Percentiles rank a stretch among this genome's conserved stretches.
phyloP scores from a whole-genome alignment of 495 filamentous ascomycete genomes.

The Trichoderma orchidacearum region DNA sequence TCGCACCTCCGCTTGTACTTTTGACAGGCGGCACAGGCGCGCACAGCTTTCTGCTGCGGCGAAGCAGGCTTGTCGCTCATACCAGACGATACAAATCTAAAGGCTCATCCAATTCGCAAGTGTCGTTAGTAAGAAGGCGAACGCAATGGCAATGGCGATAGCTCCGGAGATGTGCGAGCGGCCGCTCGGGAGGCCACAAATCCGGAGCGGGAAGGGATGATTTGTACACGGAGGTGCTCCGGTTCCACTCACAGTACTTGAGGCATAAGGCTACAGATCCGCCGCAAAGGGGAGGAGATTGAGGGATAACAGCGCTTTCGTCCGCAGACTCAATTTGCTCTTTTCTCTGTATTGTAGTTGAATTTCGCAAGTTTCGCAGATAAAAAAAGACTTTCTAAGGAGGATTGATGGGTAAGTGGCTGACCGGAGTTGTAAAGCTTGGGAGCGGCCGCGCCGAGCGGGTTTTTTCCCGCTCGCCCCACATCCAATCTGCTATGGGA shows the following conservation, averaged over 20 bases:
- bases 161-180: not conserved
- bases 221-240: not conserved
- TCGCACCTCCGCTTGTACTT: constrained; percentile 3
- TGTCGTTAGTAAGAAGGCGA: not conserved
- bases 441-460: not conserved
- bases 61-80: not conserved
- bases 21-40: not conserved
- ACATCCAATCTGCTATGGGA: not conserved
- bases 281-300: too few species aligned
- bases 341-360: not conserved
- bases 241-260: not conserved
- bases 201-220: not conserved
- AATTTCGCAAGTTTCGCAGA: not conserved
- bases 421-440: not conserved
- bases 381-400: not conserved
- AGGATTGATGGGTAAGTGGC: not conserved
- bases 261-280: not conserved
- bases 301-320: too few species aligned
- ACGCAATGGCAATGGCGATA: not conserved
- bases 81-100: not conserved
- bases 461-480: not conserved
- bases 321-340: not conserved
- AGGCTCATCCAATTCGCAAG: not conserved
- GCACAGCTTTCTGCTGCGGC: not conserved
- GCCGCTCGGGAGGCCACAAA: not conserved